A percentile compares a stretch with the other conserved stretches of the same genome.
Conservation (phyloP, 768 basidiomycete genomes). For the Pleurotus sapidus region DNA sequence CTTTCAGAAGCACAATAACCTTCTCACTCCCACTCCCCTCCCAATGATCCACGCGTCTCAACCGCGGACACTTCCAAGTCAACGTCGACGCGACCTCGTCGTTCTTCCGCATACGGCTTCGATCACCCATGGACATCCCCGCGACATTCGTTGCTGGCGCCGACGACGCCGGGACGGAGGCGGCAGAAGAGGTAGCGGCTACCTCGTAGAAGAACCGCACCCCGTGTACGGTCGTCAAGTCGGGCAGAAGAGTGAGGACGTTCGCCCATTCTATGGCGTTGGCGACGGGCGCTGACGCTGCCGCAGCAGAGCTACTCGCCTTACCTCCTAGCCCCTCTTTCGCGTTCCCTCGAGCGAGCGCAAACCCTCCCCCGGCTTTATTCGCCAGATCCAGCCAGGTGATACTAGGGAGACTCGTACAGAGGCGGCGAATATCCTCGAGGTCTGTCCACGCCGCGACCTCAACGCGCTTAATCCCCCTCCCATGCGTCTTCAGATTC, state of each 20-base stretch:
- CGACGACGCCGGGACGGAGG: constrained; percentile 12
- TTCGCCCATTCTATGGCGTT: constrained; percentile 60
- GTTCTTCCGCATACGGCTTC: constrained; percentile 64
- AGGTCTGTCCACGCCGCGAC: constrained; percentile 57
- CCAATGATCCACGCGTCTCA: constrained; percentile 67
- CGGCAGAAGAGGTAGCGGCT: constrained; percentile 25
- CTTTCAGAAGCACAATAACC: constrained; percentile 49
- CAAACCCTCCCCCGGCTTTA: constrained; percentile 18
- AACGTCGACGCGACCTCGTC: constrained; percentile 61
- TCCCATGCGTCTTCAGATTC: constrained; percentile 33
- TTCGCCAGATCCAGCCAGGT: constrained; percentile 57
- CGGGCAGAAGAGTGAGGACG: constrained; percentile 47
- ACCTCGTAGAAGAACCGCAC: constrained; percentile 69
- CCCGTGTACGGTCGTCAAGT: constrained; percentile 58
- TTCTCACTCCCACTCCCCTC: constrained; percentile 31
- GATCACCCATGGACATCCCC: constrained; percentile 47
- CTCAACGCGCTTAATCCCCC: constrained; percentile 44
- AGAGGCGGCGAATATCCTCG: constrained; percentile 53
- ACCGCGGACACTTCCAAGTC: constrained; percentile 60
- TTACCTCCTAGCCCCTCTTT: neutral
- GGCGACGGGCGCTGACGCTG: constrained; percentile 24
- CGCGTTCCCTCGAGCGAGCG: constrained; percentile 10
- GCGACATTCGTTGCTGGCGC: constrained; percentile 12
- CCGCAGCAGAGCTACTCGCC: neutral
- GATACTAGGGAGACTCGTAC: constrained; percentile 44